A percentile compares a stretch with the other conserved stretches of the same genome.
Conservation (phyloP, 805 yeast species). For the Maudiozyma saulgeensis region DNA sequence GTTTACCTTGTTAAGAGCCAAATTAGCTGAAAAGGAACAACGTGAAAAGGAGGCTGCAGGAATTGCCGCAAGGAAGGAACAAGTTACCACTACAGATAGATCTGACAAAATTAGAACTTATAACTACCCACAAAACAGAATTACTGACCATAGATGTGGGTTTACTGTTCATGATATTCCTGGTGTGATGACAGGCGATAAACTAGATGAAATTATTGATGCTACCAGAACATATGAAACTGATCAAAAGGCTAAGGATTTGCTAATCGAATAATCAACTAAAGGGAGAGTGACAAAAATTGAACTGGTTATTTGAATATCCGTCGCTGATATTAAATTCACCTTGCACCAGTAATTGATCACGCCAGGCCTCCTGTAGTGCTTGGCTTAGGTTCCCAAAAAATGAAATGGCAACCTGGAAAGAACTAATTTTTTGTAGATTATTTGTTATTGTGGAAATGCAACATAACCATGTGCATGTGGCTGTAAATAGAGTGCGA, state of each 20-base stretch:
- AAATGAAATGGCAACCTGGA: no score
- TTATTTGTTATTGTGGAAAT: no score
- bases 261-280: conserved; percentile 17
- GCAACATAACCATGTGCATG: no score
- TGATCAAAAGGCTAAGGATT: conserved; percentile 34
- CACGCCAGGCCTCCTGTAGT: no score
- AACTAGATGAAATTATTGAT: conserved; percentile 46
- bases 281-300: background rate
- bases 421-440: no score
- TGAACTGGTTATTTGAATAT: background rate
- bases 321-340: no score
- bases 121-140: conserved; percentile 83
- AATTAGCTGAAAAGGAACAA: conserved; percentile 74
- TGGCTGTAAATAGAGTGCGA: background rate
- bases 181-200: conserved; percentile 53
- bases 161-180: conserved; percentile 66
- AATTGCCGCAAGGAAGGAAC: conserved; percentile 59
- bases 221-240: conserved; percentile 41
- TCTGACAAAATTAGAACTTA: conserved; percentile 91
- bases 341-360: no score
- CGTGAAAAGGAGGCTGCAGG: conserved; percentile 56
- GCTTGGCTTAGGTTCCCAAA: no score
- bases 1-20: conserved; percentile 66
- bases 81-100: conserved; percentile 81
- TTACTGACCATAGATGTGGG: conserved; percentile 91